Conservation (phyloP, 2,329 filamentous ascomycete species). For the Neocatenulostroma microsporum region DNA sequence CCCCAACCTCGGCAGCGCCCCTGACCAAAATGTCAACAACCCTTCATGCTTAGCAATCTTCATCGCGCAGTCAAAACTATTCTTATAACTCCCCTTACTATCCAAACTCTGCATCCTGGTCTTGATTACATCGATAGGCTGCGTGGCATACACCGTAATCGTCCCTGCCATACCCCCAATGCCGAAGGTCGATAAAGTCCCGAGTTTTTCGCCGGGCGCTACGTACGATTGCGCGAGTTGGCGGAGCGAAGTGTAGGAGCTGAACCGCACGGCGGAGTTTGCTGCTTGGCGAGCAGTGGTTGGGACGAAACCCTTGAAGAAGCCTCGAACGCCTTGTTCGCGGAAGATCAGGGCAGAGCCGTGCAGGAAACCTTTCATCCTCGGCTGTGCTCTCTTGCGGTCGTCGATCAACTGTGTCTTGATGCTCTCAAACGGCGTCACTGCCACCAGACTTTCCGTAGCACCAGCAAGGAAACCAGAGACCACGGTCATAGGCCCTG, state of each 20-base stretch:
- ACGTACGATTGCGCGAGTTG: conserved; percentile 91
- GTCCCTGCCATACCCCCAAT: conserved; percentile 83
- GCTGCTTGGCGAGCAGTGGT: conserved; percentile 92
- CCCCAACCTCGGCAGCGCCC: conserved; percentile 76
- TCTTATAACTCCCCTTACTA: conserved; percentile 71
- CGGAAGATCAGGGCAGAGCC: conserved; percentile 78
- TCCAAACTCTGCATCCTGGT: conserved; percentile 96
- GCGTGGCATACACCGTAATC: conserved; percentile 72
- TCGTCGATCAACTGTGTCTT: conserved; percentile 99
- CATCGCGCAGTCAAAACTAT: conserved; percentile 73
- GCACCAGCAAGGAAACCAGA: conserved; percentile 92
- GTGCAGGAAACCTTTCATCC: conserved; percentile 86
- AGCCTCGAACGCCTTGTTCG: conserved; percentile 80
- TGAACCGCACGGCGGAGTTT: conserved; percentile 87
- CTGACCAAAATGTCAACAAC: conserved; percentile 85
- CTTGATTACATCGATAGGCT: conserved; percentile 86
- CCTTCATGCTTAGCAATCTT: conserved; percentile 86
- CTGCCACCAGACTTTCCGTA: conserved; percentile 85
- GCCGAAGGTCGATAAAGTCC: conserved; percentile 76
- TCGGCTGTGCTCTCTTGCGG: conserved; percentile 74
- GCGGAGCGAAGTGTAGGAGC: conserved; percentile 86
- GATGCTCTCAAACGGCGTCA: conserved; percentile 95
- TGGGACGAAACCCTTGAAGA: conserved; percentile 94
- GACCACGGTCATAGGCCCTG: conserved; percentile 81
- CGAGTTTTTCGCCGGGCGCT: conserved; percentile 89